Conservation (phyloP, 306 rosid species). For the Quercus dentata region DNA sequence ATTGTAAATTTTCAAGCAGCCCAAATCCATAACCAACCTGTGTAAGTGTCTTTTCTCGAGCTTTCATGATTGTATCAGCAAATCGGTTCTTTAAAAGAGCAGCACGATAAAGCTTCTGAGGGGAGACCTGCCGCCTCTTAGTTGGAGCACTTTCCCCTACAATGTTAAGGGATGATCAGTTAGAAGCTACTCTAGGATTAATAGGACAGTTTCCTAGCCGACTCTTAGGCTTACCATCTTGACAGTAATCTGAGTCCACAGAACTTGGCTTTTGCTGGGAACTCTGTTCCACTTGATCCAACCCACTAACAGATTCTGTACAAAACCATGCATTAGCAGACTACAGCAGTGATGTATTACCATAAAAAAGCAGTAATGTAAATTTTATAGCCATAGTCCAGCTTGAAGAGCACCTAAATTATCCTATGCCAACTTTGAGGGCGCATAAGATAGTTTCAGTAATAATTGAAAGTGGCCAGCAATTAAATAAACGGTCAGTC, state of each 20-base stretch:
- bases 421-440: background rate
- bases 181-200: conserved; percentile 19
- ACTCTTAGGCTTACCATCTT: conserved; percentile 59
- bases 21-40: conserved; percentile 47
- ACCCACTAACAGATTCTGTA: conserved; percentile 63
- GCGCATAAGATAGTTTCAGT: background rate
- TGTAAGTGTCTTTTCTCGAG: conserved; percentile 69
- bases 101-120: conserved; percentile 63
- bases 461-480: background rate
- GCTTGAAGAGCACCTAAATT: background rate
- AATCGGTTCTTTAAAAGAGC: conserved; percentile 68
- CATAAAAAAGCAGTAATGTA: background rate
- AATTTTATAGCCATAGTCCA: background rate
- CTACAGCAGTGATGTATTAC: background rate
- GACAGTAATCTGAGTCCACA: conserved; percentile 56
- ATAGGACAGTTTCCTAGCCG: conserved; percentile 8
- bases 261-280: conserved; percentile 58
- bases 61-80: conserved; percentile 82
- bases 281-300: conserved; percentile 67
- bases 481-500: background rate
- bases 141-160: conserved; percentile 62
- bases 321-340: background rate
- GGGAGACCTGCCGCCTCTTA: conserved; percentile 73
- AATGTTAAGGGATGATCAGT: conserved; percentile 15
- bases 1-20: conserved; percentile 13